Base-by-base conservation (phyloP, 257 asterid species). In the Catharanthus roseus region DNA sequence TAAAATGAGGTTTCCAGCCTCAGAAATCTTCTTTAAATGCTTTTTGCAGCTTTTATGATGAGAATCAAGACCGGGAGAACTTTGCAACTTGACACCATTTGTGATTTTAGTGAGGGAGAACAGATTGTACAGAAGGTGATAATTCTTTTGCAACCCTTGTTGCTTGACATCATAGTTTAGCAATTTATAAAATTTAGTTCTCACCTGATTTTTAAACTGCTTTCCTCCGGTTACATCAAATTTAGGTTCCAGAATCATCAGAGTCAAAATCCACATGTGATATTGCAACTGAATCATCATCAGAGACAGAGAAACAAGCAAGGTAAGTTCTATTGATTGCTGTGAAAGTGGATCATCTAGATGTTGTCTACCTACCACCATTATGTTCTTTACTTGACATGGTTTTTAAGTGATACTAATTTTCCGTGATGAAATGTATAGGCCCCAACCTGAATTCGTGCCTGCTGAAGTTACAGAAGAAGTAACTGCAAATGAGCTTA, bases 31-130 rank as follows among this genome's bases (percentile, higher is more conserved):
- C 77, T 58, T 74, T 62, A 47, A 33, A 57, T n/a, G n/a, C 9
- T 0, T 63, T 60, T 3, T 85, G 87, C 90, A 93, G 97, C 99
- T 69, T 86, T 79, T 79, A 86, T 88, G 96, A 86, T 86, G 51
- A 89, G 85, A 85, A 91, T 93, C 64, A 93, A 85, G 82, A 80
- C 88, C 62, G 72, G 67, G 65, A 91, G 99, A 84, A 67, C 84
- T 38, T 79, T 80, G 77, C 85, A 84, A 54, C 83, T 70, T 38
- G 88, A 89, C 57, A 84, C 76, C 65, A 79, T 88, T 29, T 89
- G 96, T 81, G 87, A 82, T 79, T 88, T 93, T 65, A 82, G 68
- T 60, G 96, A 86, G 74, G 87, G 70, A 2, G 90, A 84, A 31
- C 77, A 83, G 50, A 74, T 83, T 44, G 21, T 26, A 71, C 70